phyloP scores from a whole-genome alignment of 1,139 yeast species.

The Pichia sp. region DNA sequence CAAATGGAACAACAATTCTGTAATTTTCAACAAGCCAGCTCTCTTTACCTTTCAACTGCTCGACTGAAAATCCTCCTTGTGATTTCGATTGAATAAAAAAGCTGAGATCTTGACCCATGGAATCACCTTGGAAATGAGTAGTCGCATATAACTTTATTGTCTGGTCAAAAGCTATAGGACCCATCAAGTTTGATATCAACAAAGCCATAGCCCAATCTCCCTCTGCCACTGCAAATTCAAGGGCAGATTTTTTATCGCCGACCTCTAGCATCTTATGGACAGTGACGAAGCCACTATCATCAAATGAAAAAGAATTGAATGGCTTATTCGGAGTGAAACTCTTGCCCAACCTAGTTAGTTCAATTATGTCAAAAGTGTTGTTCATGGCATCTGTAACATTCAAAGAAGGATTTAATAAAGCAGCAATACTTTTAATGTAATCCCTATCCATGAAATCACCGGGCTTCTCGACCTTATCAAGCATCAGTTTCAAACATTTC shows the following conservation, averaged over 20 bases:
- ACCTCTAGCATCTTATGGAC: slow-evolving; percentile 42
- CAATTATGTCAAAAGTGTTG: slow-evolving; percentile 19
- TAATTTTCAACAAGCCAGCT: slow-evolving; percentile 30
- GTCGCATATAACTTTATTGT: slow-evolving; percentile 50
- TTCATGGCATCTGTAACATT: slow-evolving; percentile 11
- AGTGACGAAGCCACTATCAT: slow-evolving; percentile 20
- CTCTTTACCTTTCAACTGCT: slow-evolving; percentile 25
- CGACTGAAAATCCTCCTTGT: slow-evolving; percentile 18
- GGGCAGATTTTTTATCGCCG: slow-evolving; percentile 67
- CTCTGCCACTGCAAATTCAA: slow-evolving; percentile 55
- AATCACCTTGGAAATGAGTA: slow-evolving; percentile 36
- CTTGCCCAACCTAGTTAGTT: slow-evolving; percentile 18
- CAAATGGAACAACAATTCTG: slow-evolving; percentile 28
- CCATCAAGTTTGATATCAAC: slow-evolving; percentile 61
- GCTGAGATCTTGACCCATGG: slow-evolving; percentile 28
- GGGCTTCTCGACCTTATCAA: slow-evolving; percentile 22
- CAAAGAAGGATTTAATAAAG: slow-evolving; percentile 27
- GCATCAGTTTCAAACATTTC: slow-evolving; percentile 27
- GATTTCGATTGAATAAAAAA: slow-evolving; percentile 28
- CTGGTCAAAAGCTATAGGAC: slow-evolving; percentile 57
- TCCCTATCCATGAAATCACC: slow-evolving; percentile 25
- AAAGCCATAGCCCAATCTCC: slow-evolving; percentile 79
- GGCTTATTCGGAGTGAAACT: slow-evolving; percentile 15
- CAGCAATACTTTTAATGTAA: slow-evolving; percentile 22
- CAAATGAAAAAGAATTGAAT: slow-evolving; percentile 26